Evolutionary conservation across 192 early-diverging fungal species (phyloP).

Genomic region (Coemansia sp.): DNA sequence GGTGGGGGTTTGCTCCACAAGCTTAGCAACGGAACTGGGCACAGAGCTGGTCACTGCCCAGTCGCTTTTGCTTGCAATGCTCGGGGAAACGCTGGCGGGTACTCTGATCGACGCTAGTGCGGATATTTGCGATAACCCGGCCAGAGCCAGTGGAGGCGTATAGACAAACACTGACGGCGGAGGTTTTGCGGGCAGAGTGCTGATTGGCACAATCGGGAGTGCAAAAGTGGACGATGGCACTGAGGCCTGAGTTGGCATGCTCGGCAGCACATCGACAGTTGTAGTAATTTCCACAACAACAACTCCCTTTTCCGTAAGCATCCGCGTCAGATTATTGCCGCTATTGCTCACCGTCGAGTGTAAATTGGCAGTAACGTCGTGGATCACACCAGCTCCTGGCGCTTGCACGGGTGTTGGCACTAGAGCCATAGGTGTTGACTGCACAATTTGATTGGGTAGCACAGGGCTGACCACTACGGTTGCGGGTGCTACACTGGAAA

Average conservation of each 20-base stretch:
- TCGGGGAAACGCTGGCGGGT: neutral
- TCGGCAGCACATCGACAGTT: neutral
- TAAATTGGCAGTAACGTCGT: neutral
- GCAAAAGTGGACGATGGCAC: no score
- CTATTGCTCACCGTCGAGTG: neutral
- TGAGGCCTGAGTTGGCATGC: neutral
- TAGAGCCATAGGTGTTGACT: no score
- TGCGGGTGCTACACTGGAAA: neutral
- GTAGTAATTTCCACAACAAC: conserved; percentile 6
- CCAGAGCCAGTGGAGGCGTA: neutral
- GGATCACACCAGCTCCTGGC: neutral
- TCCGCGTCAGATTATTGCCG: neutral
- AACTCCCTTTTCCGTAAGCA: conserved; percentile 1
- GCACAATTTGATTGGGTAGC: neutral
- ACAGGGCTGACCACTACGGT: neutral
- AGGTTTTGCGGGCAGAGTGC: no score
- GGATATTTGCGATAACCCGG: neutral
- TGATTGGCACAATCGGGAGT: neutral
- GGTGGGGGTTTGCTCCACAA: neutral
- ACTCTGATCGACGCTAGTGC: neutral
- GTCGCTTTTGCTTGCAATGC: neutral
- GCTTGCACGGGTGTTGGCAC: no score
- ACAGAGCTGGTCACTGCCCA: neutral
- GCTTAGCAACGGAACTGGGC: neutral
- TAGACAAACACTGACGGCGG: conserved; percentile 2